A percentile compares a stretch with the other conserved stretches of the same genome.
Conservation (phyloP, 768 basidiomycete species). For the Mycena galericulata region DNA sequence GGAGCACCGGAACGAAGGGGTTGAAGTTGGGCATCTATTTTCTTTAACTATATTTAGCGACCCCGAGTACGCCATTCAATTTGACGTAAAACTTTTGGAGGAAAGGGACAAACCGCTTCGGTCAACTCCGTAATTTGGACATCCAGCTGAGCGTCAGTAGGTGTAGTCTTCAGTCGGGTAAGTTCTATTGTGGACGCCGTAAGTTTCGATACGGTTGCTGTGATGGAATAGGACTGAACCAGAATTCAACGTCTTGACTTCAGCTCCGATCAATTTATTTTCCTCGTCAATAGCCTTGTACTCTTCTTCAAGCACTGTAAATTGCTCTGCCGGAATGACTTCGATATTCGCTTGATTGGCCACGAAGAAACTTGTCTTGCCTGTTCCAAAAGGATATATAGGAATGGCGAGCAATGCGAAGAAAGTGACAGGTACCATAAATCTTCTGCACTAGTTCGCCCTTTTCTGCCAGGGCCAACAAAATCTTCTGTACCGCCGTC, state of each 20-base stretch:
- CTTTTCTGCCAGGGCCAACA: constrained; percentile 85
- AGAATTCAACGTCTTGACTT: constrained; percentile 61
- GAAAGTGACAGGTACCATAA: constrained; percentile 67
- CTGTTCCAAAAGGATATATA: constrained; percentile 51
- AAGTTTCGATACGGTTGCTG: constrained; percentile 7
- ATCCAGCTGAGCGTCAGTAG: constrained; percentile 78
- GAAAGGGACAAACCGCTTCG: constrained; percentile 58
- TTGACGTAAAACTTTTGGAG: constrained; percentile 11
- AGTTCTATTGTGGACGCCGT: constrained; percentile 63
- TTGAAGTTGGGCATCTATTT: constrained; percentile 61
- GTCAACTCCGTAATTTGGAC: constrained; percentile 62
- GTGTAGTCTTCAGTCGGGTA: constrained; percentile 67
- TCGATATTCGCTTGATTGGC: constrained; percentile 82
- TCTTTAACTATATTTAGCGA: constrained; percentile 56
- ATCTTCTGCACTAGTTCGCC: constrained; percentile 84
- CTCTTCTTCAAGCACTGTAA: constrained; percentile 71
- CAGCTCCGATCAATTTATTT: constrained; percentile 63
- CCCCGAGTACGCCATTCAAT: constrained; percentile 20
- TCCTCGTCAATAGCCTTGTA: constrained; percentile 67
- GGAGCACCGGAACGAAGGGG: constrained; percentile 77
- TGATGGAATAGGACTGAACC: constrained; percentile 47
- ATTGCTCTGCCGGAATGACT: constrained; percentile 69
- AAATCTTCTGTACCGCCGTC: constrained; percentile 85
- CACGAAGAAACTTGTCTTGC: constrained; percentile 90
- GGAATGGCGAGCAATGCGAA: constrained; percentile 1